Base-by-base conservation (phyloP, 2,329 filamentous ascomycete species). In the Nemania bipapillata region DNA sequence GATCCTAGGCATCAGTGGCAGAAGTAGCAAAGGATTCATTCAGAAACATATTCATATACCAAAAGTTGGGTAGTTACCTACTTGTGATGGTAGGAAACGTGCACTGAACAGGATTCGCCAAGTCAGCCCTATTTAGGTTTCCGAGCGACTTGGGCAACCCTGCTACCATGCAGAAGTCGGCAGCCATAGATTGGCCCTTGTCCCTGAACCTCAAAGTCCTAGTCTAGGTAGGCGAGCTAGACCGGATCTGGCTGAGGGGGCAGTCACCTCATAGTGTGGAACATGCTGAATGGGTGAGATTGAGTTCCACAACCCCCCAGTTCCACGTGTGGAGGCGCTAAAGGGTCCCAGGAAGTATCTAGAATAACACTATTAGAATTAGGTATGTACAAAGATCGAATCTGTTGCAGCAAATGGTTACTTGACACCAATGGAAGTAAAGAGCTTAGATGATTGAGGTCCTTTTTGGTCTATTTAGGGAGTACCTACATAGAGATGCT, bases 101-200 rank as follows among this genome's bases (percentile, higher is more conserved):
- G 9, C 30, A 9, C 30, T 32, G 30, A 26, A 20, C 47, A 67
- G 42, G 52, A 32, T 42, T 63, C 35, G 61, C 67, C 47, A 62
- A 64, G 63, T 66, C 63, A 70, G 65, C 65, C 65, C 42, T 61
- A 50, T 68, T 68, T 68, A 53, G 68, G 68, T 66, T 70, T 69
- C 62, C 57, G 54, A n/a, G 17, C 52, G 57, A 42, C 58, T 55
- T 40, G 57, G 40, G 35, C 42, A 64, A 69, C 69, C 69, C 65
- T 66, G 66, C 37, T 45, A 15, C 40, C 40, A 67, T 70, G 67
- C 64, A 70, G 42, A 22, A 61, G 56, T 62, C 65, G 60, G 62
- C 58, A 68, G 57, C 63, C 52, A 55, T 61, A 30, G 26, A 32
- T 17, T 30, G 22, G 17, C 62, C 69, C 62, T 47, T 50, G 69